Evolutionary conservation across 768 basidiomycete genomes (phyloP), one percentile per base, ranked within the genome.

Genomic region (Tylopilus vinaceipallidus): DNA sequence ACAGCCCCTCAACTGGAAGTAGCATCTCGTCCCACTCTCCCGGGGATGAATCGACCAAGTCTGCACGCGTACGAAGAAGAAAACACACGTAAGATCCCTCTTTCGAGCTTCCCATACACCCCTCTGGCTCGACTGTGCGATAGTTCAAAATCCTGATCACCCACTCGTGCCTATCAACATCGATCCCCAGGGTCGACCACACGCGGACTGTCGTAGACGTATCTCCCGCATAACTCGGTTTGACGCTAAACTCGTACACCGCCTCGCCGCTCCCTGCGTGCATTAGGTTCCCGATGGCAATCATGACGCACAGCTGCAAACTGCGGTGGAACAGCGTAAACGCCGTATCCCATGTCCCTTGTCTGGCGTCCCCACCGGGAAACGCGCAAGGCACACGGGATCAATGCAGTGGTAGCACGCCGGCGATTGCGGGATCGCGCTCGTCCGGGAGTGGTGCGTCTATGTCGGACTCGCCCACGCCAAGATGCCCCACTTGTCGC

Each of bases 401-500:
- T 39, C 4, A 38, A 50, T 53, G 30, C 47, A 26, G 16, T 47
- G 56, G 32, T 60, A 63, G 33, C 61, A 53, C 4, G 40, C 48
- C 12, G 60, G 61, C 1, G 58, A 57, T 3, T 39, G 45, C 3
- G 58, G 49, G 14, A 62, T 54, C 5, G 49, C 50, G 14, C 13
- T 52, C 4, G 54, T 57, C 37, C 36, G 48, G 34, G 40, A 40
- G 43, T 55, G 51, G 4, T 58, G 42, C 10, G 48, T 42, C 6
- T 57, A 63, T 3, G 57, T 47, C 1, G 45, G 37, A 9, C 60
- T 54, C 14, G 61, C 54, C 61, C 61, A 63, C 13, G 52, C 61
- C 26, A 62, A 59, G 40, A 63, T 63, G 8, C 49, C 54, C 61
- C 57, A 60, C 17, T 62, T 58, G 30, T 57, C 54, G 7, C 61